Percentiles rank a stretch among this genome's conserved stretches.
phyloP scores from a whole-genome alignment of 768 basidiomycete genomes.

The Xerocomellus dryophilus region DNA sequence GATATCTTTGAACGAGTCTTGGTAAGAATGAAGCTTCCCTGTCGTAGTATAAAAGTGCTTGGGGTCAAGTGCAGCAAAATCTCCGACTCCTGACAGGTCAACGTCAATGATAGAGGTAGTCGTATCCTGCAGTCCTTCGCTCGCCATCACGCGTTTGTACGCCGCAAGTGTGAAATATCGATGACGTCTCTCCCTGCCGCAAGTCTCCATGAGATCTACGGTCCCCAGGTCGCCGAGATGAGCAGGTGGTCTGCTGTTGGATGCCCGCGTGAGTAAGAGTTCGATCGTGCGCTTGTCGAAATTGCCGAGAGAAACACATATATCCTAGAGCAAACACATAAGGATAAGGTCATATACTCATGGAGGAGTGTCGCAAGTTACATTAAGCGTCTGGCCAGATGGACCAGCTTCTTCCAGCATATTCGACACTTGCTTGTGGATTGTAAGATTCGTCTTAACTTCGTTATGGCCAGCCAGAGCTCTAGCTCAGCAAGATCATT shows the following conservation, averaged over 20 bases:
- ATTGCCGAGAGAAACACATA: constrained; percentile 56
- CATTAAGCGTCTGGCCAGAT: constrained; percentile 70
- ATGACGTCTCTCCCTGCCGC: constrained; percentile 82
- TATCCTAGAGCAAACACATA: constrained; percentile 45
- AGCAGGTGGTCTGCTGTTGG: constrained; percentile 58
- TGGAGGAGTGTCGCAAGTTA: constrained; percentile 29
- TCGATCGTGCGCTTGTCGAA: constrained; percentile 85
- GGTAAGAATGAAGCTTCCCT: constrained; percentile 41
- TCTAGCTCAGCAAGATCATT: neutral
- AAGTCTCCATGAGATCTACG: constrained; percentile 72
- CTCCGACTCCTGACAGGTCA: constrained; percentile 51
- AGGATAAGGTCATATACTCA: constrained; percentile 8
- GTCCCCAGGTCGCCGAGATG: constrained; percentile 74
- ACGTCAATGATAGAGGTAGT: constrained; percentile 42
- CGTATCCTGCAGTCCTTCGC: constrained; percentile 61
- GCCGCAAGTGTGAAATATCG: constrained; percentile 76
- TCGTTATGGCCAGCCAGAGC: constrained; percentile 36
- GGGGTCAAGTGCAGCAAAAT: constrained; percentile 46
- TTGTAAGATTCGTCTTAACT: constrained; percentile 58
- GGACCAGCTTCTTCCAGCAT: constrained; percentile 66
- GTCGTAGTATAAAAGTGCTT: constrained; percentile 54
- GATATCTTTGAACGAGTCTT: constrained; percentile 47
- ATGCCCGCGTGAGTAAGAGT: constrained; percentile 68
- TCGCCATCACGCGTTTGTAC: constrained; percentile 59
- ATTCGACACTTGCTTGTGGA: constrained; percentile 79